Conservation (phyloP, 2,329 filamentous ascomycete genomes). For the Fusarium sp. region DNA sequence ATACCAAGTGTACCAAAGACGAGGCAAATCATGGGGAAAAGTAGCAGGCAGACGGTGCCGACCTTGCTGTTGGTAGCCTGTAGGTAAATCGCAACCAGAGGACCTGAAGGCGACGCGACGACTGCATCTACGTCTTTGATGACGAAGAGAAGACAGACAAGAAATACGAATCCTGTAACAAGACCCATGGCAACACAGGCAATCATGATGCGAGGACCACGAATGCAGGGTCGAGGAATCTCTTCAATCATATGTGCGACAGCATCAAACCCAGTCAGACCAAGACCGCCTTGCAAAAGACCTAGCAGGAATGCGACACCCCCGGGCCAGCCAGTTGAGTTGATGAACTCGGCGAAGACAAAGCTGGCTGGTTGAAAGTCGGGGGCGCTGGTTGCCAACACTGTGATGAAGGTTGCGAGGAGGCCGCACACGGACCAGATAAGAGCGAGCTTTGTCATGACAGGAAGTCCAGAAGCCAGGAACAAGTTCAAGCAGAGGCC, state of each 20-base stretch:
- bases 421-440: neutral
- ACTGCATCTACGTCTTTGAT: constrained; percentile 58
- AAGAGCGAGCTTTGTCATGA: neutral
- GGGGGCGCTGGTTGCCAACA: neutral
- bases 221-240: constrained; percentile 47
- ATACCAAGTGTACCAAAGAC: constrained; percentile 72
- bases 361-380: constrained; percentile 39
- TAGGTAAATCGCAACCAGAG: constrained; percentile 70
- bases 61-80: constrained; percentile 70
- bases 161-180: constrained; percentile 70
- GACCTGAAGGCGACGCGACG: constrained; percentile 66
- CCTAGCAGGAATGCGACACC: constrained; percentile 51
- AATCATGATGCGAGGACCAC: constrained; percentile 55
- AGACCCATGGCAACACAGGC: constrained; percentile 72
- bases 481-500: neutral
- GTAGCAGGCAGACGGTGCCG: constrained; percentile 71
- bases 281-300: constrained; percentile 49
- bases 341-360: constrained; percentile 37
- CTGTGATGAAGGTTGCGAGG: neutral
- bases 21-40: constrained; percentile 73
- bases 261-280: constrained; percentile 50
- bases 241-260: constrained; percentile 54
- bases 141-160: constrained; percentile 72
- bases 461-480: neutral
- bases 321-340: constrained; percentile 45